Percentiles rank a stretch among this genome's conserved stretches.
phyloP scores from a whole-genome alignment of 2,329 filamentous ascomycete species.

The Colletotrichum sidae region DNA sequence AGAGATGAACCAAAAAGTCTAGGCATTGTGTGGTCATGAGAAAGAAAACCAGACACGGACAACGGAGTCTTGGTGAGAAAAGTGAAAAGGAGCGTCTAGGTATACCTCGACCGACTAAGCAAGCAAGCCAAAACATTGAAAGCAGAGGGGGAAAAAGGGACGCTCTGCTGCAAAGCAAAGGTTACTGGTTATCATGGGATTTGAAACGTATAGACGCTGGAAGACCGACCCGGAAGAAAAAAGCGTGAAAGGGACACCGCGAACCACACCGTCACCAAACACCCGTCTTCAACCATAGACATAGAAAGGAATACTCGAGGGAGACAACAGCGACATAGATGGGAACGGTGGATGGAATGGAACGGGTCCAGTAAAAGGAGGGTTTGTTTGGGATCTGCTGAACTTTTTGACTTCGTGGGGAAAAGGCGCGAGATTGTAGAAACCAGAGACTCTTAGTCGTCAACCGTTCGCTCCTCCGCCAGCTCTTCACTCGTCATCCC shows the following conservation, averaged over 20 bases:
- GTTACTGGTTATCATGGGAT: not conserved
- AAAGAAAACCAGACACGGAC: not conserved
- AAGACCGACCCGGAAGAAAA: not conserved
- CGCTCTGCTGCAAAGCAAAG: not conserved
- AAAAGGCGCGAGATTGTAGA: slow-evolving; percentile 14
- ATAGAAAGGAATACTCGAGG: slow-evolving; percentile 13
- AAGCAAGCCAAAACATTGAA: not conserved
- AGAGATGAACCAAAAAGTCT: not conserved
- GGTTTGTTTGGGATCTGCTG: slow-evolving; percentile 15
- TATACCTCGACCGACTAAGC: not conserved
- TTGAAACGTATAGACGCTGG: slow-evolving; percentile 18
- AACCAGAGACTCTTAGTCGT: slow-evolving; percentile 4
- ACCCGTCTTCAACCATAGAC: not conserved
- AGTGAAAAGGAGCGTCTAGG: slow-evolving; percentile 17
- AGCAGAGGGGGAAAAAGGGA: not conserved
- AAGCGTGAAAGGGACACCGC: not conserved
- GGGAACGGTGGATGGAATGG: not conserved
- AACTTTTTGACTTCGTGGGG: slow-evolving; percentile 37
- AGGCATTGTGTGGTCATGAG: slow-evolving; percentile 17
- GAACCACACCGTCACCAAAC: slow-evolving; percentile 1
- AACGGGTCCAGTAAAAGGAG: not conserved
- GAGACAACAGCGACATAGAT: not conserved
- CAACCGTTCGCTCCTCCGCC: slow-evolving; percentile 11
- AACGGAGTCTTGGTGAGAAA: not conserved
- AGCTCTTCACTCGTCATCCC: not conserved